Conservation (phyloP, 2,329 filamentous ascomycete genomes). For the Chrysoporthe deuterocubensis region DNA sequence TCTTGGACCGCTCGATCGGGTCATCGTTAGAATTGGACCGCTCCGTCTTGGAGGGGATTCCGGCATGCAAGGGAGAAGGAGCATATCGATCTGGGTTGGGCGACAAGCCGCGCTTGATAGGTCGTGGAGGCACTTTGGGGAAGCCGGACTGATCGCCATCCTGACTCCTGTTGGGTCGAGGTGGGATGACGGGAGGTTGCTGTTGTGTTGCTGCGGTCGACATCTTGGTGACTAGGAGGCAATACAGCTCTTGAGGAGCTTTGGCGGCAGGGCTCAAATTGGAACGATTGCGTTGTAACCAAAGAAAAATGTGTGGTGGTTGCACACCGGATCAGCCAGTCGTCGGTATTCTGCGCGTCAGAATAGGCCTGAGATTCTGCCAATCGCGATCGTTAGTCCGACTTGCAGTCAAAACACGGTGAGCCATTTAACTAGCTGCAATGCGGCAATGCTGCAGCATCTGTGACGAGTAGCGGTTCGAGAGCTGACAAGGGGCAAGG, state of each 20-base stretch:
- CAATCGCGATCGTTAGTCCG: conserved; percentile 15
- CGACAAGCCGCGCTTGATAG: conserved; percentile 76
- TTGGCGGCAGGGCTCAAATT: neutral
- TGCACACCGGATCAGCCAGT: conserved; percentile 6
- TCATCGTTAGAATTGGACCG: conserved; percentile 46
- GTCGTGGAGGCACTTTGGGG: conserved; percentile 81
- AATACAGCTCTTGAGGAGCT: neutral
- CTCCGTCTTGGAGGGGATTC: conserved; percentile 50
- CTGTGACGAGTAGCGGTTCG: conserved; percentile 1
- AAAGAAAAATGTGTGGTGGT: neutral
- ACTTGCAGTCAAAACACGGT: conserved; percentile 13
- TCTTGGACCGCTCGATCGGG: conserved; percentile 66
- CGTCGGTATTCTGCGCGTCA: neutral
- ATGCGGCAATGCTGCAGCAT: conserved; percentile 3
- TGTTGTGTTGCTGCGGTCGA: conserved; percentile 51
- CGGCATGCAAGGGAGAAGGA: conserved; percentile 83
- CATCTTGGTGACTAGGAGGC: conserved; percentile 41
- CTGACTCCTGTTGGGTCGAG: conserved; percentile 55
- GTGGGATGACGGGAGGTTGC: conserved; percentile 59
- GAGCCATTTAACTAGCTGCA: conserved; percentile 1
- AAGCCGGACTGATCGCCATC: conserved; percentile 50
- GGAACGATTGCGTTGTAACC: neutral
- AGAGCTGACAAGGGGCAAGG: neutral
- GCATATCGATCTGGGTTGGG: conserved; percentile 79
- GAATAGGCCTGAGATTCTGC: conserved; percentile 1